Percentiles rank a stretch among this genome's conserved stretches.
Evolutionary conservation across 495 filamentous ascomycete species (phyloP).

Genomic region (Penicillium subrubescens): DNA sequence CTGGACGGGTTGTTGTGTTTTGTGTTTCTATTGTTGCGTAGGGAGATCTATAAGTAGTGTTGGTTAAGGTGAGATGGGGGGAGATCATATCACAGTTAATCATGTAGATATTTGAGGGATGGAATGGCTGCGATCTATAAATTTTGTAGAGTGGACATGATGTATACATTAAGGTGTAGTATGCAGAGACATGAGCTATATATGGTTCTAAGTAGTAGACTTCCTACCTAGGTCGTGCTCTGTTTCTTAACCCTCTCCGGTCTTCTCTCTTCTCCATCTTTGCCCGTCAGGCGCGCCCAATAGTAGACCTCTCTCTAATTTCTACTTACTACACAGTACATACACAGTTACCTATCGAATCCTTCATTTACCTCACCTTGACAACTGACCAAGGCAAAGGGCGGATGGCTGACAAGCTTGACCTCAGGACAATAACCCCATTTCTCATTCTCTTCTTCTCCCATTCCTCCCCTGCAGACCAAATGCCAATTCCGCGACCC

Average conservation of each 20-base stretch:
- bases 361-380: background rate
- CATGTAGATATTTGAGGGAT: background rate
- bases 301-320: background rate
- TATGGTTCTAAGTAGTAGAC: background rate
- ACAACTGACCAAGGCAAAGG: background rate
- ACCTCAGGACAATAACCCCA: background rate
- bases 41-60: background rate
- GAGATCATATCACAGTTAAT: background rate
- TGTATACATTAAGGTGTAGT: background rate
- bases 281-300: background rate
- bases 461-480: constrained; percentile 17
- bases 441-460: background rate
- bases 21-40: constrained; percentile 13
- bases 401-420: background rate
- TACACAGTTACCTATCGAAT: background rate
- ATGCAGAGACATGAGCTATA: background rate
- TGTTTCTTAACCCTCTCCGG: background rate
- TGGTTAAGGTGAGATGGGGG: background rate
- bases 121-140: background rate
- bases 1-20: constrained; percentile 10
- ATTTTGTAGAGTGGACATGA: background rate
- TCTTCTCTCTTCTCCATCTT: background rate
- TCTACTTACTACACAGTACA: background rate
- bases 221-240: background rate
- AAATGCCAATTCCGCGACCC: constrained; percentile 13